Percentiles rank a stretch among this genome's conserved stretches.
Conservation (phyloP, 2,329 filamentous ascomycete genomes). For the Ceratocystis colombiana region DNA sequence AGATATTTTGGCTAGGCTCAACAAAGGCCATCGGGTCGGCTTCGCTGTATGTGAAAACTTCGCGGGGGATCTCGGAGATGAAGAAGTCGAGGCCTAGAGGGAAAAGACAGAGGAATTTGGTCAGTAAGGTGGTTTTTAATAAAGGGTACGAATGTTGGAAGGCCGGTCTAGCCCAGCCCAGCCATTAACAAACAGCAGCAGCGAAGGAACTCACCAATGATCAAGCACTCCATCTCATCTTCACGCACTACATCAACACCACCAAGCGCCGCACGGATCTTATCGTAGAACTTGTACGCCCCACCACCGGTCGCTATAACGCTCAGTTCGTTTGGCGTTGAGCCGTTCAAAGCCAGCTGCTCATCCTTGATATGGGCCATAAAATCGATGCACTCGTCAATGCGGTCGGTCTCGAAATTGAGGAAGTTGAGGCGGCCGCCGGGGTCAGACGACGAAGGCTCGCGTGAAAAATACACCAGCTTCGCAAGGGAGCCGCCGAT, state of each 20-base stretch:
- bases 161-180: no score
- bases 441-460: constrained; percentile 65
- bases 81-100: constrained; percentile 83
- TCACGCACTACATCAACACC: constrained; percentile 82
- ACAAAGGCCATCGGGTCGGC: constrained; percentile 83
- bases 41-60: constrained; percentile 95
- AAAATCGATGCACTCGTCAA: constrained; percentile 87
- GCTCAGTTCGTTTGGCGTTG: constrained; percentile 60
- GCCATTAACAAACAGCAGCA: background rate
- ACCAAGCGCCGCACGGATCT: constrained; percentile 62
- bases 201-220: constrained; percentile 55
- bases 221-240: constrained; percentile 98
- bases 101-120: background rate
- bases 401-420: constrained; percentile 89
- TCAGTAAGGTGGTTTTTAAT: constrained; percentile 21
- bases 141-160: no score
- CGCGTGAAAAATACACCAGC: constrained; percentile 92
- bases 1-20: constrained; percentile 66
- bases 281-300: constrained; percentile 93
- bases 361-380: constrained; percentile 78
- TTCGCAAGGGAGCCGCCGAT: constrained; percentile 95
- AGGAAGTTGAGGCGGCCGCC: constrained; percentile 91
- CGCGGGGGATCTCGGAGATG: constrained; percentile 91
- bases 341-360: constrained; percentile 65
- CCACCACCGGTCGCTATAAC: constrained; percentile 95